Percentiles rank a stretch among this genome's conserved stretches.
Conservation (phyloP, 768 basidiomycete species). For the Mycena rebaudengoi region DNA sequence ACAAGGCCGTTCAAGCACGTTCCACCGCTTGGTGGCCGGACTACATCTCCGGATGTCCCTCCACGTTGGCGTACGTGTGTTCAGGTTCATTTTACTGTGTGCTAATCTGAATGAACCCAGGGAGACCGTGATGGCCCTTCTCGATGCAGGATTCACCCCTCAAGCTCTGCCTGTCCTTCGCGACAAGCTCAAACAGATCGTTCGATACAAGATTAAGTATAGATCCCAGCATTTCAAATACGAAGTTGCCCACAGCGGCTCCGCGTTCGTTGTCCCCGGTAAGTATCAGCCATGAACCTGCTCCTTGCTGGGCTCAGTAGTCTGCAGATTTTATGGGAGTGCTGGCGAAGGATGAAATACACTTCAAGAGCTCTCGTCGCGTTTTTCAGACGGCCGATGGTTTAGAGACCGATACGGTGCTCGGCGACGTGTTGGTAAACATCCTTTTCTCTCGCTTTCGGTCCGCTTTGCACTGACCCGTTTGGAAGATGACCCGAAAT, state of each 20-base stretch:
- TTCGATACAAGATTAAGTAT: slow-evolving; percentile 40
- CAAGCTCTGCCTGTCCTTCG: slow-evolving; percentile 41
- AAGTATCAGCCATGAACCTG: slow-evolving; percentile 1
- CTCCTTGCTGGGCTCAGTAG: background rate
- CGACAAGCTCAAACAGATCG: slow-evolving; percentile 45
- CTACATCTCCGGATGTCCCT: slow-evolving; percentile 52
- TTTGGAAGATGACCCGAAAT: slow-evolving; percentile 61
- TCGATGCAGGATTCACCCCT: slow-evolving; percentile 55
- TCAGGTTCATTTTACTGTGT: background rate
- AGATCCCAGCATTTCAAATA: slow-evolving; percentile 38
- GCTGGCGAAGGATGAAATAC: slow-evolving; percentile 62
- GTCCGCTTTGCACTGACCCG: background rate
- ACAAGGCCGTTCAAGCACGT: slow-evolving; percentile 26
- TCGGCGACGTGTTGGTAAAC: slow-evolving; percentile 64
- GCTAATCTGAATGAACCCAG: background rate
- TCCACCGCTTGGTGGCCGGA: slow-evolving; percentile 58
- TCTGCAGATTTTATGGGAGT: slow-evolving; percentile 59
- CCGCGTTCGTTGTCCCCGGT: slow-evolving; percentile 57
- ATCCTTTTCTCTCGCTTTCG: background rate
- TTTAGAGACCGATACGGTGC: slow-evolving; percentile 54
- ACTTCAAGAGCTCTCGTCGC: slow-evolving; percentile 58
- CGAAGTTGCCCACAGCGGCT: slow-evolving; percentile 47
- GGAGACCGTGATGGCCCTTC: slow-evolving; percentile 44
- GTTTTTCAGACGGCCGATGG: slow-evolving; percentile 53
- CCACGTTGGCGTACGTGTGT: slow-evolving; percentile 46